These are phyloP conservation scores for Kluyveromyces sp. DNA, from an alignment of 1,139 yeast genomes.

Conservation along the genomic window DNA sequence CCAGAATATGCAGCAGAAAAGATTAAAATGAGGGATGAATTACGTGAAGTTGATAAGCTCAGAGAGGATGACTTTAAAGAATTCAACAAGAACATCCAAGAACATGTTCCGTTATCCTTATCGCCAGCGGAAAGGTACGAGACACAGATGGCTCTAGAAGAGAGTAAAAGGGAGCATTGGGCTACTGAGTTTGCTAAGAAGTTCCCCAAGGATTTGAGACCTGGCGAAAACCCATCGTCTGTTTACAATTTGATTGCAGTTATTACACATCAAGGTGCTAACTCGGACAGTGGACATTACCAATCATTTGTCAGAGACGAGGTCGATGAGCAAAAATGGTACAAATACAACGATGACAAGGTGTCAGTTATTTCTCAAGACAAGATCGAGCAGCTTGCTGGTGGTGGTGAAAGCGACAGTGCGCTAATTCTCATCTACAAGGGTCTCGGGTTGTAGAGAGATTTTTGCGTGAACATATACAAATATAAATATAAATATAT, in stretches of 20 bases:
- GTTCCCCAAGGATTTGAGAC: slow-evolving; percentile 31
- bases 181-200: slow-evolving; percentile 31
- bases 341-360: slow-evolving; percentile 89
- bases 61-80: slow-evolving; percentile 67
- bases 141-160: slow-evolving; percentile 30
- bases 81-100: slow-evolving; percentile 58
- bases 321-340: slow-evolving; percentile 75
- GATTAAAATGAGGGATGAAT: slow-evolving; percentile 65
- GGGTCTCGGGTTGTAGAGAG: slow-evolving; percentile 46
- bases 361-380: slow-evolving; percentile 72
- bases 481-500: background rate
- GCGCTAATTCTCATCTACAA: slow-evolving; percentile 83
- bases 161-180: slow-evolving; percentile 33
- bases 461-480: background rate
- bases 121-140: slow-evolving; percentile 32
- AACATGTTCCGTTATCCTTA: slow-evolving; percentile 23
- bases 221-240: slow-evolving; percentile 80
- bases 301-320: slow-evolving; percentile 79
- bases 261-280: slow-evolving; percentile 89
- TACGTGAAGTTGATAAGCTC: slow-evolving; percentile 70
- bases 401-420: slow-evolving; percentile 97
- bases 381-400: slow-evolving; percentile 76
- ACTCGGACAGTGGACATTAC: slow-evolving; percentile 96
- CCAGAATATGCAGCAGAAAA: slow-evolving; percentile 61
- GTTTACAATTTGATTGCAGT: slow-evolving; percentile 77